Evolutionary conservation across 257 asterid species (phyloP).

Genomic region (Mitragyna speciosa): DNA sequence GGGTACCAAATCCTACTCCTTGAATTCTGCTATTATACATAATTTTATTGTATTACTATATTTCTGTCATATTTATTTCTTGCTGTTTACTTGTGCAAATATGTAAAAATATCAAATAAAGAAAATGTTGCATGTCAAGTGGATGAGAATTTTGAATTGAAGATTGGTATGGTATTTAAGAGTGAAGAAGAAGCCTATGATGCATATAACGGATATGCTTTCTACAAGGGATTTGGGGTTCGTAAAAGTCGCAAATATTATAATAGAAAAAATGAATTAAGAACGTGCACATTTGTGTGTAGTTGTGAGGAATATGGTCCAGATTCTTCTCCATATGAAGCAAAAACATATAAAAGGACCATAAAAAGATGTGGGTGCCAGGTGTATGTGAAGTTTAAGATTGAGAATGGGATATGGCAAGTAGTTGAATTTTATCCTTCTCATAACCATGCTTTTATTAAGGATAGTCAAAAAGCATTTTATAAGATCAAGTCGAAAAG

Average conservation of each 20-base stretch:
- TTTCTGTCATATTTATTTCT: no score
- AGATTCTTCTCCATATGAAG: neutral
- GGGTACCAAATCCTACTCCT: neutral
- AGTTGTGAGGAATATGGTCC: neutral
- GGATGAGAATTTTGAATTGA: neutral
- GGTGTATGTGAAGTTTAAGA: neutral
- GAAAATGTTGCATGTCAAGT: neutral
- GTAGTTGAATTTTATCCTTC: neutral
- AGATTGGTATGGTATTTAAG: neutral
- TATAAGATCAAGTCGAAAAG: neutral
- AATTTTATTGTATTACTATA: no score
- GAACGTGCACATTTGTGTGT: neutral
- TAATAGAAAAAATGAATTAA: no score
- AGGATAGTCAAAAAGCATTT: neutral
- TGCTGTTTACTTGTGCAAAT: no score
- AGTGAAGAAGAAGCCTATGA: neutral
- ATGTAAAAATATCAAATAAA: no score
- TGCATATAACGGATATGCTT: neutral
- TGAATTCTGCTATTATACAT: neutral
- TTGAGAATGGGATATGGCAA: neutral
- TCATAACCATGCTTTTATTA: neutral
- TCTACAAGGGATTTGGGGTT: neutral
- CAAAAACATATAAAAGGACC: neutral
- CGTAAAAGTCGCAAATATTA: no score
- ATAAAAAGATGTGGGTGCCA: neutral